phyloP scores from a whole-genome alignment of 2,329 filamentous ascomycete species.

The Teratosphaeria nubilosa region DNA sequence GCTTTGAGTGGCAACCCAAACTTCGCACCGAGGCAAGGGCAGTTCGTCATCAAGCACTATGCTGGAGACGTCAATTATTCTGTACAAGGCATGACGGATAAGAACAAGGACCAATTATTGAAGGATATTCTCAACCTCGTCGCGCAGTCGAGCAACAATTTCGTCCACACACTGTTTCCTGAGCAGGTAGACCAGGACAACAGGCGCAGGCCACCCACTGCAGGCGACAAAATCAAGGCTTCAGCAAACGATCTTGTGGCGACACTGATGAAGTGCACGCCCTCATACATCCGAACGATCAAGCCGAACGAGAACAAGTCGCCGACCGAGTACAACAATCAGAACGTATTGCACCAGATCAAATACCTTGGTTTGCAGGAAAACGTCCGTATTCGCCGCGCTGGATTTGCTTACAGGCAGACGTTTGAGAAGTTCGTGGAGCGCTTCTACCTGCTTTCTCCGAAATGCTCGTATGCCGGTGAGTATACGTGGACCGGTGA shows the following conservation, averaged over 20 bases:
- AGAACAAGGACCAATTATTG: conserved; percentile 95
- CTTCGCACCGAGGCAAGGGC: conserved; percentile 82
- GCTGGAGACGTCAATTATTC: conserved; percentile 93
- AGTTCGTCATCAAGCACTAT: conserved; percentile 98
- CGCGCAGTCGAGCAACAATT: conserved; percentile 70
- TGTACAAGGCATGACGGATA: conserved; percentile 94
- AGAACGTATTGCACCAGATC: conserved; percentile 94
- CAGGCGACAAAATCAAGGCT: conserved; percentile 88
- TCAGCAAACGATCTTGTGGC: conserved; percentile 92
- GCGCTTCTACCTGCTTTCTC: conserved; percentile 88
- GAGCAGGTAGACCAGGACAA: conserved; percentile 92
- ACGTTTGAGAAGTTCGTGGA: conserved; percentile 98
- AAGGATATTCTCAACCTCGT: conserved; percentile 89
- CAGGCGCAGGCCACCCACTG: conserved; percentile 83
- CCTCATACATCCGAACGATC: conserved; percentile 96
- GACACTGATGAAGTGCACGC: conserved; percentile 93
- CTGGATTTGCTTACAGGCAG: conserved; percentile 93
- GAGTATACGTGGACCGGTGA: conserved; percentile 95
- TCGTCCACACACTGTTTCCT: conserved; percentile 83
- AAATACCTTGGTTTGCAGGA: conserved; percentile 99
- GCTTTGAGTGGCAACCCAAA: conserved; percentile 80
- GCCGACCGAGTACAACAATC: conserved; percentile 78
- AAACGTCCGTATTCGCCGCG: conserved; percentile 92
- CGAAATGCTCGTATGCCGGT: conserved; percentile 89
- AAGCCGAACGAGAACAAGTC: conserved; percentile 99